phyloP scores from a whole-genome alignment of 192 early-diverging fungal genomes.

The Powellomyces hirtus region DNA sequence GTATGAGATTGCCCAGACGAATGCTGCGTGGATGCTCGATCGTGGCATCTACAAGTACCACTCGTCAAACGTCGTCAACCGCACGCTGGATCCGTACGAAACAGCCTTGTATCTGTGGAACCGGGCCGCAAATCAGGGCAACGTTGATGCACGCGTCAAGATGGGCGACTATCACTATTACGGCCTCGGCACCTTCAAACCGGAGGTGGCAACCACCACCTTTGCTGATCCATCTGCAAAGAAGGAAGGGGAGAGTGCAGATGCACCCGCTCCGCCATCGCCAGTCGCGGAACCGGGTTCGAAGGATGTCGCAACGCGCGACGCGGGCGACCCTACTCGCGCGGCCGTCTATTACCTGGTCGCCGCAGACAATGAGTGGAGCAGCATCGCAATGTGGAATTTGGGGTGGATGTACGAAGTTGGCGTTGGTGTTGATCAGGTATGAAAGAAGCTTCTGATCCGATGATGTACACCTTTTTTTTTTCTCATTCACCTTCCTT shows the following conservation, averaged over 20 bases:
- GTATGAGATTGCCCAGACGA: conserved; percentile 80
- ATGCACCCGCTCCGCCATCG: no score
- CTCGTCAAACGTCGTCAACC: conserved; percentile 5
- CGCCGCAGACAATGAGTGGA: conserved; percentile 72
- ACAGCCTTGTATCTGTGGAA: conserved; percentile 88
- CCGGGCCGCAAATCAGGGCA: conserved; percentile 89
- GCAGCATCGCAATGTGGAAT: conserved; percentile 91
- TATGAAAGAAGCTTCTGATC: conserved; percentile 9
- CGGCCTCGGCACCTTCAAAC: conserved; percentile 62
- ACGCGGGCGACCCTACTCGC: conserved; percentile 53
- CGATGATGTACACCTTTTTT: neutral
- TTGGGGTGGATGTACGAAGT: conserved; percentile 95
- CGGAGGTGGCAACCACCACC: neutral
- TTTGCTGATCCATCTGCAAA: neutral
- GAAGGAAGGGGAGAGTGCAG: neutral
- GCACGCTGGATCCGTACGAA: conserved; percentile 33
- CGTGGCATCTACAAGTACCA: conserved; percentile 15
- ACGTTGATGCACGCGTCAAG: conserved; percentile 85
- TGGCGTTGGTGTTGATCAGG: conserved; percentile 82
- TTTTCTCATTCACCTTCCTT: neutral
- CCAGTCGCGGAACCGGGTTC: neutral
- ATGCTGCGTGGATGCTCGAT: conserved; percentile 90
- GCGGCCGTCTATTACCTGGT: conserved; percentile 83
- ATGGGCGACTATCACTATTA: conserved; percentile 92
- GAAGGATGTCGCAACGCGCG: neutral